Percentiles rank a stretch among this genome's conserved stretches.
phyloP scores from a whole-genome alignment of 768 basidiomycete genomes.

The Tylopilus intermedius region DNA sequence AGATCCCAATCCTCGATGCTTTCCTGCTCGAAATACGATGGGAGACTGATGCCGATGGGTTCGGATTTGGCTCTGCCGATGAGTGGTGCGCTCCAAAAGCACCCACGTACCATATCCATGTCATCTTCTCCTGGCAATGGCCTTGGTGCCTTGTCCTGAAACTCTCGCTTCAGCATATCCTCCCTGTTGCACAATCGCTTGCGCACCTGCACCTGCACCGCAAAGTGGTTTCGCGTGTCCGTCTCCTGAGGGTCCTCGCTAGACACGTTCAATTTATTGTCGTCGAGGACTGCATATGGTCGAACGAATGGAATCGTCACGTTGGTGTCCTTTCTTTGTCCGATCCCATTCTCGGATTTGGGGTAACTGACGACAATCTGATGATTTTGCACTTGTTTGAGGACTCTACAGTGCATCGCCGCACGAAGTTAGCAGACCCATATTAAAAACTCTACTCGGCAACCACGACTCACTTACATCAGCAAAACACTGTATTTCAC shows the following conservation, averaged over 20 bases:
- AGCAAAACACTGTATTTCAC: too few species aligned
- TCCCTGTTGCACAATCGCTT: background rate
- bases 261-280: background rate
- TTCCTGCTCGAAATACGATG: background rate
- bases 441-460: too few species aligned
- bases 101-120: background rate
- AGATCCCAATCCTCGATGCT: background rate
- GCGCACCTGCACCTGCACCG: background rate
- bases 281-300: too few species aligned
- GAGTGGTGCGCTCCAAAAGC: background rate
- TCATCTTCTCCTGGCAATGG: background rate
- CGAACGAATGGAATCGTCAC: background rate
- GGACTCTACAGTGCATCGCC: background rate
- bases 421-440: background rate
- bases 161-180: background rate
- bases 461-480: background rate
- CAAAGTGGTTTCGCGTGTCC: background rate
- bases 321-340: background rate
- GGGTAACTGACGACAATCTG: background rate
- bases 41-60: background rate
- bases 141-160: background rate
- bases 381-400: background rate
- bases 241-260: too few species aligned
- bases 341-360: too few species aligned
- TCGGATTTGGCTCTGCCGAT: background rate